Evolutionary conservation across 495 filamentous ascomycete genomes (phyloP), one percentile per base, ranked within the genome.

Genomic region (Platismatia glauca): DNA sequence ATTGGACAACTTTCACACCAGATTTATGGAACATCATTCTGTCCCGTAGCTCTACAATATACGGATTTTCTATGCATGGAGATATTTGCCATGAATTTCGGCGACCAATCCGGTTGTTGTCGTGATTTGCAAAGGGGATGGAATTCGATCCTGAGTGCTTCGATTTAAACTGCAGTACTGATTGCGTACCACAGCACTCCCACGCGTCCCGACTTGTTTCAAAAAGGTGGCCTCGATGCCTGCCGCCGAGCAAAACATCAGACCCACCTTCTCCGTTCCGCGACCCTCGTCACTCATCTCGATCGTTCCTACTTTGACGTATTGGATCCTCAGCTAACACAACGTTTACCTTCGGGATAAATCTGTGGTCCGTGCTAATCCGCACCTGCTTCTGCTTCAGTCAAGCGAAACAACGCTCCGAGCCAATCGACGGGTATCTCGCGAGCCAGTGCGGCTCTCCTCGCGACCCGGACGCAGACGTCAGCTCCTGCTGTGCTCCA

Each of bases 401-500:
- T 50, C 46, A 50, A 11, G 27, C 29, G 24, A 50, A 29, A 50
- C 9, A 7, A 50, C 29, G 46, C 46, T 50, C 27, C 24, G 22
- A 27, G 29, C 22, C 46, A 2, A 3, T 50, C 24, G 46, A 50
- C 11, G 46, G 16, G 24, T 22, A 50, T 15, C 11, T 29, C 22
- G 22, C 55, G 3, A 34, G n/a, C n/a, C n/a, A n/a, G n/a, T n/a
- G 27, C 1, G 52, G 46, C 20, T 41, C 34, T 22, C 60, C 60
- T n/a, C 48, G 60, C 53, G 16, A 57, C 7, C 60, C 60, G 1
- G 39, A 55, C 24, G 37, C 52, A n/a, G 7, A 29, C 12, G 53
- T 62, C 52, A 62, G 52, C 43, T 44, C 60, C 1, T 57, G 60
- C n/a, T 62, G 60, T 18, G 24, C 24, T 43, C 9, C 22, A 5